phyloP scores from a whole-genome alignment of 768 basidiomycete species.

The Epithele typhae region DNA sequence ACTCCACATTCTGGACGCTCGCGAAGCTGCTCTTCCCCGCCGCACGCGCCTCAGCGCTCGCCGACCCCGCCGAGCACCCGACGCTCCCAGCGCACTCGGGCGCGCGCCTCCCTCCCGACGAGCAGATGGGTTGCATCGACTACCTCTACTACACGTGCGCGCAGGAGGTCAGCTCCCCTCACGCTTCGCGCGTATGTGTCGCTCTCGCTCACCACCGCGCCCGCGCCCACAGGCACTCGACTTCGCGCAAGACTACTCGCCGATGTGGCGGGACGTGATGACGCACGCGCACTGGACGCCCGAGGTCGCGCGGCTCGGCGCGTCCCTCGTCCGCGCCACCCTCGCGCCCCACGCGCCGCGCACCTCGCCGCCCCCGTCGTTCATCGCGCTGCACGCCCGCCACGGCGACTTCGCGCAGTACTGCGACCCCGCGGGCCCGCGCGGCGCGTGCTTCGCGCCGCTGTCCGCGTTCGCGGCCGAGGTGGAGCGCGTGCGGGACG shows the following conservation, averaged over 20 bases:
- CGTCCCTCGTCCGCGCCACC: conserved; percentile 25
- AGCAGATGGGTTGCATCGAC: conserved; percentile 37
- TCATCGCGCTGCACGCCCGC: conserved; percentile 33
- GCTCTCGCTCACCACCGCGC: not conserved
- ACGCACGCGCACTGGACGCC: conserved; percentile 30
- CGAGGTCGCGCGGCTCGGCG: conserved; percentile 26
- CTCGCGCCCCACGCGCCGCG: conserved; percentile 16
- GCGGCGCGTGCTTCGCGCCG: conserved; percentile 36
- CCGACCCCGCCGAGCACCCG: conserved; percentile 5
- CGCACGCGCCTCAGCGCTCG: conserved; percentile 23
- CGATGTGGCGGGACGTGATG: conserved; percentile 33
- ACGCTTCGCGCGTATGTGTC: too few relatives aligned
- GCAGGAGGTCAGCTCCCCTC: conserved; percentile 14
- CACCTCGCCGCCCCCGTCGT: conserved; percentile 20
- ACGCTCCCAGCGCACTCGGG: conserved; percentile 21
- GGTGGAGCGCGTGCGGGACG: conserved; percentile 34
- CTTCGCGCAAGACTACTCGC: conserved; percentile 27
- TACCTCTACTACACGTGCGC: conserved; percentile 36
- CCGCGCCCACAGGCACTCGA: conserved; percentile 23
- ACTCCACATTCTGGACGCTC: conserved; percentile 29
- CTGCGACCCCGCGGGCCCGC: conserved; percentile 28
- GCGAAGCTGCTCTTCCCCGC: conserved; percentile 30
- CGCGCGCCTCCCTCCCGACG: conserved; percentile 28
- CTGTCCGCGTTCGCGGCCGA: conserved; percentile 29
- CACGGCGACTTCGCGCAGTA: conserved; percentile 32